Conservation (phyloP, 2,329 filamentous ascomycete genomes). For the Drechslerella coelobrocha region DNA sequence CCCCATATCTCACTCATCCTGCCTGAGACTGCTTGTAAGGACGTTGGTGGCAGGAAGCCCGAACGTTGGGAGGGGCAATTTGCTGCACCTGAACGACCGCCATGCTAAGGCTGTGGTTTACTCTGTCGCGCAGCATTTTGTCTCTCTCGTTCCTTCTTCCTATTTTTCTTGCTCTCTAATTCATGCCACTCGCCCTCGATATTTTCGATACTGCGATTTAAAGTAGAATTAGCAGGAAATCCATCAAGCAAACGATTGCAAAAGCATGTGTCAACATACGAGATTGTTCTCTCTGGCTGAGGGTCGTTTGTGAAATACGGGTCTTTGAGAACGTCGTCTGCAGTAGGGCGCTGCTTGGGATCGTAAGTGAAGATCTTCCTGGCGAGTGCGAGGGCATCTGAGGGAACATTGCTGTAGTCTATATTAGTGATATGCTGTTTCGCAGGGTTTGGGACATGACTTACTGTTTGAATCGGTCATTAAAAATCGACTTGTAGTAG, state of each 20-base stretch:
- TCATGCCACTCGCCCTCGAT: conserved; percentile 98
- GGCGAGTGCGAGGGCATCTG: conserved; percentile 82
- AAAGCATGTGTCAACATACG: conserved; percentile 66
- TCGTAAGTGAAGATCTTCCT: conserved; percentile 88
- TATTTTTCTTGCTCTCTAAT: conserved; percentile 92
- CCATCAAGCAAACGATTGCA: conserved; percentile 17
- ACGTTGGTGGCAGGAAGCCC: no score
- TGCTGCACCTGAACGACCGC: not conserved
- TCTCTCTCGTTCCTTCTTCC: conserved; percentile 80
- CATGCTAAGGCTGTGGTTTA: conserved; percentile 27
- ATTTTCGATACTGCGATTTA: conserved; percentile 69
- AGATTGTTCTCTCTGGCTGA: conserved; percentile 75
- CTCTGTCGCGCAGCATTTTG: conserved; percentile 61
- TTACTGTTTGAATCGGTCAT: conserved; percentile 72
- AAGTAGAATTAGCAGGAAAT: conserved; percentile 51
- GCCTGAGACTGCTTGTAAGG: no score
- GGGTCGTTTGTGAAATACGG: conserved; percentile 85
- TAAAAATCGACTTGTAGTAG: conserved; percentile 76
- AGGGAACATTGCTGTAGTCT: conserved; percentile 64
- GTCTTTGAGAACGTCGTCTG: conserved; percentile 82
- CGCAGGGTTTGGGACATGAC: not conserved
- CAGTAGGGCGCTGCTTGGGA: conserved; percentile 79
- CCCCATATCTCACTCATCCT: no score
- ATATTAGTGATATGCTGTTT: not conserved
- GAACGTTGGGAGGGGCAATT: not conserved